Percentiles rank a stretch among this genome's conserved stretches.
phyloP scores from a whole-genome alignment of 2,329 filamentous ascomycete genomes.

The Boeremia exigua region DNA sequence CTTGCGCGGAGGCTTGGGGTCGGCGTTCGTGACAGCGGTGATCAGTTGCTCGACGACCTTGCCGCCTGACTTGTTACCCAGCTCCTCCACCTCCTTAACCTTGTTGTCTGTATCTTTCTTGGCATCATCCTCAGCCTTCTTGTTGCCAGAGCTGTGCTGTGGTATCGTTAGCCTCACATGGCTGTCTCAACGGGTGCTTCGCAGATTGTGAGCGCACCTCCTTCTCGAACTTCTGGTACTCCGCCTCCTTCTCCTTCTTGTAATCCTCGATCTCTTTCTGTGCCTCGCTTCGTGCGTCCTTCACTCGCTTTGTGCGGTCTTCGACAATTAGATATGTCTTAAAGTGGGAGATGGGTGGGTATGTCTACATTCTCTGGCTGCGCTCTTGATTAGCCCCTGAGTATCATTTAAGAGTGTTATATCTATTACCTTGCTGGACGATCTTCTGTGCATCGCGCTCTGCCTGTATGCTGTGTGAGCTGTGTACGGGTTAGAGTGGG shows the following conservation, averaged over 20 bases:
- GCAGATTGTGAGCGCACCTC: constrained; percentile 58
- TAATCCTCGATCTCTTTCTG: constrained; percentile 98
- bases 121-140: constrained; percentile 72
- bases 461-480: constrained; percentile 67
- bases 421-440: constrained; percentile 82
- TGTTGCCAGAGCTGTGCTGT: constrained; percentile 92
- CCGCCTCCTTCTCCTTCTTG: constrained; percentile 84
- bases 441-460: constrained; percentile 99
- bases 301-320: constrained; percentile 97
- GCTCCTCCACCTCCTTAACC: constrained; percentile 79
- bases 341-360: constrained; percentile 6
- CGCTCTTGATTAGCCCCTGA: constrained; percentile 21
- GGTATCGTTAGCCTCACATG: constrained; percentile 23
- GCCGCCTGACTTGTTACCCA: constrained; percentile 78
- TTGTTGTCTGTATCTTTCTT: constrained; percentile 80
- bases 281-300: constrained; percentile 93
- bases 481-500: constrained; percentile 30
- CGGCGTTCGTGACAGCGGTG: constrained; percentile 81
- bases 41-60: constrained; percentile 85
- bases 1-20: constrained; percentile 67
- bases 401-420: background rate
- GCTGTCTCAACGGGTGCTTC: background rate
- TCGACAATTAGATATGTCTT: constrained; percentile 29
- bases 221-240: constrained; percentile 93
- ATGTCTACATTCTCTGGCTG: constrained; percentile 83